Evolutionary conservation across 192 early-diverging fungal genomes (phyloP), one percentile per base, ranked within the genome.

Genomic region (Linnemannia hyalina): DNA sequence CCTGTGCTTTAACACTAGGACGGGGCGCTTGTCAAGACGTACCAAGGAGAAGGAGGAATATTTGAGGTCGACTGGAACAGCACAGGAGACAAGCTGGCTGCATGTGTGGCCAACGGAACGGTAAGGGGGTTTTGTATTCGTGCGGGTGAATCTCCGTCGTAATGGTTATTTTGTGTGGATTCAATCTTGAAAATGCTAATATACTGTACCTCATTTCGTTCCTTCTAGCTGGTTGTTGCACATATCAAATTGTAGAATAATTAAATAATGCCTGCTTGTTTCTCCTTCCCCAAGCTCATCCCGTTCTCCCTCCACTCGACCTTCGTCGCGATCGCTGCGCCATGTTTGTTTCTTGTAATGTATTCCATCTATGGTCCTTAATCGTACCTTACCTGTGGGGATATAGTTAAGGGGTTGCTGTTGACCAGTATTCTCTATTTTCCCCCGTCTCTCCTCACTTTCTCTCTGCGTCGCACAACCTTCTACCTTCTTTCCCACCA

Each of bases 1-100:
- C 42, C 47, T 47, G 20, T 32, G 2, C 36, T 9, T 35, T 4
- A 9, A 54, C 29, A 47, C 1, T 82, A 91, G 91, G 88, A 90
- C 52, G 91, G 91, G 8, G 74, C 85, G n/a, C 74, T 92, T 38
- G 83, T 89, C 47, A 93, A 91, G 76, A 92, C 89, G 9, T 92
- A 90, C 68, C 88, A 89, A 68, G 91, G 90, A 44, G 84, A 92
- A 81, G 90, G 90, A 29, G 92, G 91, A 20, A 92, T 93, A 10
- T 93, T 93, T 81, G 92, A 93, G 68, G 91, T 92, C 5, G 90
- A 91, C 47, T 93, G 89, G 73, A 93, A 93, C 82, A 91, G 88
- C 80, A 89, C 89, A 26, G 92, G 92, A 20, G 88, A 91, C 73
- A 91, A 89, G 74, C 77, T 93, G 7, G 92, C 92, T 41, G 89